Percentiles rank a stretch among this genome's conserved stretches.
Evolutionary conservation across 805 yeast genomes (phyloP).

Genomic region (Hemisphaericaspora nanyangensis): DNA sequence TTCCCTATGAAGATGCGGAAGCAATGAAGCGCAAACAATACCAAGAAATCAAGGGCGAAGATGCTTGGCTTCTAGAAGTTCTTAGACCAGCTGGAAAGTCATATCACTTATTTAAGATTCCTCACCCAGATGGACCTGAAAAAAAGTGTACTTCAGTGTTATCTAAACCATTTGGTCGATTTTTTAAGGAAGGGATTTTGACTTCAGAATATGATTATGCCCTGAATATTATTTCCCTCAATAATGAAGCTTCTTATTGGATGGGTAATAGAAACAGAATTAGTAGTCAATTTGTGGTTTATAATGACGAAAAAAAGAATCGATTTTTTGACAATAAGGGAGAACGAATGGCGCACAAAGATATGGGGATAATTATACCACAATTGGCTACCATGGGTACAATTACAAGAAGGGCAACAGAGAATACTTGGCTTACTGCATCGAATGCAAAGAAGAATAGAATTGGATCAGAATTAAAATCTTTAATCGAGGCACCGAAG

Average conservation of each 20-base stretch:
- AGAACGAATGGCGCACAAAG: conserved; percentile 18
- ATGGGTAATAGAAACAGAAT: conserved; percentile 84
- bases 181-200: conserved; percentile 70
- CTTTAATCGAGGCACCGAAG: conserved; percentile 78
- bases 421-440: conserved; percentile 96
- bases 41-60: conserved; percentile 23
- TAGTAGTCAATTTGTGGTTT: conserved; percentile 79
- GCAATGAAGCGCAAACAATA: conserved; percentile 39
- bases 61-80: conserved; percentile 23
- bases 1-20: conserved; percentile 36
- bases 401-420: conserved; percentile 92
- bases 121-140: conserved; percentile 81
- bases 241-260: conserved; percentile 88
- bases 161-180: conserved; percentile 68
- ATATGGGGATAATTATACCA: conserved; percentile 77
- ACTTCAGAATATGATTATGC: conserved; percentile 73
- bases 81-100: conserved; percentile 15
- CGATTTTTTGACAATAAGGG: conserved; percentile 23
- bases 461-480: conserved; percentile 90
- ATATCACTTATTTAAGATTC: conserved; percentile 60
- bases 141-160: conserved; percentile 72
- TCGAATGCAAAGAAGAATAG: conserved; percentile 84
- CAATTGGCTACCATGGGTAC: conserved; percentile 92
- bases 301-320: conserved; percentile 21
- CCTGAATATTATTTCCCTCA: conserved; percentile 69